A percentile compares a stretch with the other conserved stretches of the same genome.
Conservation (phyloP, 345 rosid genomes). For the Rhodomyrtus tomentosa region DNA sequence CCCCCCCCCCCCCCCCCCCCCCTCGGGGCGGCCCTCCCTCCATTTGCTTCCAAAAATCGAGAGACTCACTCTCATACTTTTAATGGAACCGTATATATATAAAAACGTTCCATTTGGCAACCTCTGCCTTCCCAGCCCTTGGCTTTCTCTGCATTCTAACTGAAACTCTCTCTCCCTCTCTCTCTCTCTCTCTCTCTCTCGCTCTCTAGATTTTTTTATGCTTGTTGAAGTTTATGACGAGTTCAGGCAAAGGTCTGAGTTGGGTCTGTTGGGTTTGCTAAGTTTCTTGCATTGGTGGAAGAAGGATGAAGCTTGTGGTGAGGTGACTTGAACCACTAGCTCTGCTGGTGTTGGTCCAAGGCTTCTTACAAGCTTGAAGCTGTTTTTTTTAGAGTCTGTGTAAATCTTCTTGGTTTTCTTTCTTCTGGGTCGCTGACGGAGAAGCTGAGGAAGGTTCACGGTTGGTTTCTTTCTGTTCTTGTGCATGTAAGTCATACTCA, state of each 20-base stretch:
- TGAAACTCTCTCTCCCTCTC: background rate
- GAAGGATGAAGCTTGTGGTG: background rate
- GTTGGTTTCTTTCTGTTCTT: background rate
- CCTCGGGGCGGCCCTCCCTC: background rate
- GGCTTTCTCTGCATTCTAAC: background rate
- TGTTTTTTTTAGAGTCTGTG: background rate
- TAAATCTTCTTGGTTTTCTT: background rate
- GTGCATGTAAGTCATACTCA: background rate
- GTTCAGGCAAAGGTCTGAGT: background rate
- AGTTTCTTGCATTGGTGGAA: background rate
- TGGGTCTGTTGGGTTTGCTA: background rate
- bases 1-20: background rate
- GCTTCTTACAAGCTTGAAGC: background rate
- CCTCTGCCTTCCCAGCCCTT: background rate
- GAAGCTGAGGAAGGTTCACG: background rate
- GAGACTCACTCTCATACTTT: background rate
- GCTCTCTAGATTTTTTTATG: background rate
- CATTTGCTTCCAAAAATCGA: background rate
- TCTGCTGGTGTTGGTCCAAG: background rate
- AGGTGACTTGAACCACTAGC: background rate
- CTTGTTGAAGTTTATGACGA: background rate
- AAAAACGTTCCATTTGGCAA: background rate
- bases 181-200: background rate
- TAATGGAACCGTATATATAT: constrained; percentile 2
- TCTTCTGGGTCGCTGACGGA: background rate